A percentile compares a stretch with the other conserved stretches of the same genome.
Conservation (phyloP, 208 protist species). For the Wallacemonas sp. region DNA sequence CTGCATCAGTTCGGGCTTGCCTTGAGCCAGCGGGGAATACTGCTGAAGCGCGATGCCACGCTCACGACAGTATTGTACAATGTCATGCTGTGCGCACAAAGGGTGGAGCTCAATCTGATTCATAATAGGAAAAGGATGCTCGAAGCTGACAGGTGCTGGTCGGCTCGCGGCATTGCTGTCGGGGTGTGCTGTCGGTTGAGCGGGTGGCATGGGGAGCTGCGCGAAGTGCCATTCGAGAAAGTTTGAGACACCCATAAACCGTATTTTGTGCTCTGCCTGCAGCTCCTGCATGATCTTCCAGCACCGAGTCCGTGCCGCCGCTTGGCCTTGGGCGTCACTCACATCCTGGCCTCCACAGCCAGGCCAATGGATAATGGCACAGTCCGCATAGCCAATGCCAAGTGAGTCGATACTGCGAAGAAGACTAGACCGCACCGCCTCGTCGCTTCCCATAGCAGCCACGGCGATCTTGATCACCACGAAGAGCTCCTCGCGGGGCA, state of each 20-base stretch:
- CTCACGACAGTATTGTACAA: slow-evolving; percentile 50
- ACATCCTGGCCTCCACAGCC: slow-evolving; percentile 60
- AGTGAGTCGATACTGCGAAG: slow-evolving; percentile 59
- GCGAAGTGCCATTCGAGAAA: slow-evolving; percentile 79
- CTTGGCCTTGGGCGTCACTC: slow-evolving; percentile 44
- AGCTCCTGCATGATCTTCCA: slow-evolving; percentile 63
- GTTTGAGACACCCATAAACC: slow-evolving; percentile 79
- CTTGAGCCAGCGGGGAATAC: slow-evolving; percentile 76
- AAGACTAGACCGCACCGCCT: slow-evolving; percentile 35
- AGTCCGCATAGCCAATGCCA: slow-evolving; percentile 70
- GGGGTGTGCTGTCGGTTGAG: too few species aligned
- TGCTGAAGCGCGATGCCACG: slow-evolving; percentile 78
- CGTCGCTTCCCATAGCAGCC: slow-evolving; percentile 53
- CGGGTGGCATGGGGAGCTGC: slow-evolving; percentile 21
- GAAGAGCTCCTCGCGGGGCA: slow-evolving; percentile 60
- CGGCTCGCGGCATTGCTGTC: not conserved
- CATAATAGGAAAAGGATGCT: slow-evolving; percentile 25
- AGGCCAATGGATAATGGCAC: slow-evolving; percentile 85
- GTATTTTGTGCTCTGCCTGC: slow-evolving; percentile 49
- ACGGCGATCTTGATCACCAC: slow-evolving; percentile 79
- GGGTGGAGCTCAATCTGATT: slow-evolving; percentile 92
- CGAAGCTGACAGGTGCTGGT: slow-evolving; percentile 7
- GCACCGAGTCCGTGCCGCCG: slow-evolving; percentile 55
- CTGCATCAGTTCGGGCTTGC: slow-evolving; percentile 41
- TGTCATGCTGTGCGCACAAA: slow-evolving; percentile 62